Base-by-base conservation (phyloP, 129 eudicot species). In the Kitagawia praeruptora region DNA sequence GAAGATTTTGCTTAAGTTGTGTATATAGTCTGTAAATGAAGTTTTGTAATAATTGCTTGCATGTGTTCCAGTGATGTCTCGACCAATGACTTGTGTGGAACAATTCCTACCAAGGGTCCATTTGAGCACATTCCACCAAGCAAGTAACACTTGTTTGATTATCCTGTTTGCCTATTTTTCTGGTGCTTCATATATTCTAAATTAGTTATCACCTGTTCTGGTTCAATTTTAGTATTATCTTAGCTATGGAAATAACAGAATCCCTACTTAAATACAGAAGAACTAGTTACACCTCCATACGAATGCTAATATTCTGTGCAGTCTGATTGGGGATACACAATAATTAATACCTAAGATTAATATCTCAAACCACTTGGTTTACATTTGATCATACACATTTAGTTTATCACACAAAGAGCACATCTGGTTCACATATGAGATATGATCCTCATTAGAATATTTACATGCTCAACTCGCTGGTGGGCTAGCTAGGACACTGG, bases 61-160 rank as follows among this genome's bases (percentile, higher is more conserved):
- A 31, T 85, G 70, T 78, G 23, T 76, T 85, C 61, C 90, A 94
- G 98, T 79, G 98, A 94, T 81, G 96, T 94, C 75, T 92, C 96
- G 31, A 88, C 80, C 85, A 94, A 94, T 88, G 82, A 94, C 79
- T 84, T 94, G 51, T 94, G 98, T 54, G 98, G 98, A 79, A 81
- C 98, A 34, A 88, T 94, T 73, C 98, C 98, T 75, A 90, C 93
- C 54, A 78, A 83, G 12, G 97, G 98, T 74, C 89, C 97, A 64
- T 94, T 94, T 87, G 96, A 90, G 87, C 97, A 81, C 87, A 90
- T 94, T 73, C 96, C 98, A 66, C 69, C 86, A 79, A 88, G 79
- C 91, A 94, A 94, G 98, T 94, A 89, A 89, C 91, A 53, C 78
- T 42, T 44, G 42, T 25, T 61, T 7, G 9, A 28, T 48, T 34